Evolutionary conservation across 176 grass and related monocot species (phyloP).

Genomic region (Chrysopogon serrulatus): DNA sequence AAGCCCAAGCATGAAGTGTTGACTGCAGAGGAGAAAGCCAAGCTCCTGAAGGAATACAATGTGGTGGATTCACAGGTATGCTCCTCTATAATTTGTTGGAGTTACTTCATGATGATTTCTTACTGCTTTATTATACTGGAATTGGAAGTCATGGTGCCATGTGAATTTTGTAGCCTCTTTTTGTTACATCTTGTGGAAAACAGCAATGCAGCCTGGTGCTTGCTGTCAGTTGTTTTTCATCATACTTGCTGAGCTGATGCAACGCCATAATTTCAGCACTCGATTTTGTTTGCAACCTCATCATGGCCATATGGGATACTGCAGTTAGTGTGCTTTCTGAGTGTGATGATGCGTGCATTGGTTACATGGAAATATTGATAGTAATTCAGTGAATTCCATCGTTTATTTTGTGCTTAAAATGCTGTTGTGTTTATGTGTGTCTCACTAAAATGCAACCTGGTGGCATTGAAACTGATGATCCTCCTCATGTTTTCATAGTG

Average conservation of each 20-base stretch:
- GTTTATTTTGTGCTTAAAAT: not conserved
- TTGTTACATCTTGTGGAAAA: not conserved
- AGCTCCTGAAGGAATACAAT: conserved; percentile 59
- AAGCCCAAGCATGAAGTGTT: conserved; percentile 76
- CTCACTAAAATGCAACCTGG: not conserved
- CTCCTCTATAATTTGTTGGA: conserved; percentile 11
- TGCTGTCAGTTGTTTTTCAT: not conserved
- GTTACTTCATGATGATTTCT: conserved; percentile 1
- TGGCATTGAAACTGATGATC: not conserved
- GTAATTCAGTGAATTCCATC: not conserved
- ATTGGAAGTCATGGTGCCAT: not conserved
- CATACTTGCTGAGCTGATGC: not conserved
- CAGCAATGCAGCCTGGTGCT: not conserved
- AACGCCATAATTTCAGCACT: not conserved
- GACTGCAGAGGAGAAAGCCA: conserved; percentile 57
- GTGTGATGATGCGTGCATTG: not conserved
- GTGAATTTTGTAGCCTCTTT: not conserved
- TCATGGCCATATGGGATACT: not conserved
- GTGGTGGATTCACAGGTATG: conserved; percentile 78
- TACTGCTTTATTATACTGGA: not conserved
- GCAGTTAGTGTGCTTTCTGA: not conserved
- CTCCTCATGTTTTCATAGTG: not conserved
- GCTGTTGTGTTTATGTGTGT: not conserved
- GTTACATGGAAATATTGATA: not conserved
- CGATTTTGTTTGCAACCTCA: not conserved